These are phyloP conservation scores for Mucuna pruriens DNA, from an alignment of 306 rosid species.

Conservation along the genomic window DNA sequence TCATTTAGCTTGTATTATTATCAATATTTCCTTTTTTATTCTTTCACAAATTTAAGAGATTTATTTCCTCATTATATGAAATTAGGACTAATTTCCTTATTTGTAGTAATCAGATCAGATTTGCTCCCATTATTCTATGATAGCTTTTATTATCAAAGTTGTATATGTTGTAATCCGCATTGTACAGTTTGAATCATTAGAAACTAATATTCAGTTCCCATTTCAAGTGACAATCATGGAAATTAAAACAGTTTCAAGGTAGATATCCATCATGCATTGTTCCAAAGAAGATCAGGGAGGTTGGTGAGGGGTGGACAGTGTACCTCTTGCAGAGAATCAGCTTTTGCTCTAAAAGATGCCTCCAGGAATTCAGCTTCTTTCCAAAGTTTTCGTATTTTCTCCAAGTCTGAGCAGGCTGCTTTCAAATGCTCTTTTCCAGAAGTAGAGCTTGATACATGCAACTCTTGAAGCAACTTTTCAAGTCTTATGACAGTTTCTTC, in stretches of 20 bases:
- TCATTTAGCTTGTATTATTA: not conserved
- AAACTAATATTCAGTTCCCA: not conserved
- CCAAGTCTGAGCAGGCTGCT: constrained; percentile 99
- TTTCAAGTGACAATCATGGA: not conserved
- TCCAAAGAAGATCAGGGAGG: constrained; percentile 27
- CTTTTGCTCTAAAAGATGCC: constrained; percentile 97
- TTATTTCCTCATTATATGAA: not conserved
- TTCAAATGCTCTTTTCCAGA: constrained; percentile 94
- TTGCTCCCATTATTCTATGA: not conserved
- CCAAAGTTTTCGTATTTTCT: constrained; percentile 88
- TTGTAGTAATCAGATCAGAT: not conserved
- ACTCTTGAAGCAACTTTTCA: constrained; percentile 93
- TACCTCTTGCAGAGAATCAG: constrained; percentile 87
- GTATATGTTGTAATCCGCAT: not conserved
- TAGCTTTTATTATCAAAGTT: not conserved
- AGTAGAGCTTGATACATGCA: constrained; percentile 78
- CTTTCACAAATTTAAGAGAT: not conserved
- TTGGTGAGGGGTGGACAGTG: not conserved
- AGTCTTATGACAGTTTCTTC: constrained; percentile 82
- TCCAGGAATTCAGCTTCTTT: constrained; percentile 97
- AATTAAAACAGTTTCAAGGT: constrained; percentile 20
- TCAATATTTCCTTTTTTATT: not conserved
- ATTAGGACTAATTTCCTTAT: not conserved
- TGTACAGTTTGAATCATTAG: not conserved
- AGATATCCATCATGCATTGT: not conserved